Evolutionary conservation across 306 rosid genomes (phyloP), one percentile per base, ranked within the genome.

Genomic region (Clitoria ternatea): DNA sequence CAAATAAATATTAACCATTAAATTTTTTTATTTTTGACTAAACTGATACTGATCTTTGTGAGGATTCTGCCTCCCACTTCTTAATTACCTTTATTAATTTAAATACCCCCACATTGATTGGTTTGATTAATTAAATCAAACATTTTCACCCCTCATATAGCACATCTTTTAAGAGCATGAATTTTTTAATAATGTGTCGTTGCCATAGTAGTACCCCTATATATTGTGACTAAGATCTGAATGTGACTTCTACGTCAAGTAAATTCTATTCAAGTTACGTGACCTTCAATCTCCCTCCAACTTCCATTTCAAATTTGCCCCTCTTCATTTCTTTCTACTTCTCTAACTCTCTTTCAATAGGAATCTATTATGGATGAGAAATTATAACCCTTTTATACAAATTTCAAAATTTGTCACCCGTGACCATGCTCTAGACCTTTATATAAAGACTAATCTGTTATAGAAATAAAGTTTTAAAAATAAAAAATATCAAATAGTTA

Each of bases 181-280:
- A 52, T 8, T 60, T 33, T 56, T 15, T 14, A 7, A 15, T 7
- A 3, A 7, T 1, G 29, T 3, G 7, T 1, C n/a, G n/a, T n/a
- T n/a, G n/a, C n/a, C n/a, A n/a, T n/a, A n/a, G n/a, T n/a, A n/a
- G n/a, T n/a, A n/a, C n/a, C n/a, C n/a, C n/a, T n/a, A n/a, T n/a
- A n/a, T n/a, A n/a, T n/a, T 42, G 35, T 72, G 80, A 73, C 48
- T 82, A 53, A 74, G 84, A 84, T 84, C 77, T 84, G 79, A 60
- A 61, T 47, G 79, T 87, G 64, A 60, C 89, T 84, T 87, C 66
- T 76, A 82, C 87, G 89, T 78, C 84, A 84, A 87, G 89, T 59
- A 79, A 82, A 53, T 81, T 66, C 47, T n/a, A 15, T 79, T 64
- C 2, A 45, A 56, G 69, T 83, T 83, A 83, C 88, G 81, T 83